A percentile compares a stretch with the other conserved stretches of the same genome.
phyloP scores from a whole-genome alignment of 768 basidiomycete genomes.

The Pleurotus tuber-regium region DNA sequence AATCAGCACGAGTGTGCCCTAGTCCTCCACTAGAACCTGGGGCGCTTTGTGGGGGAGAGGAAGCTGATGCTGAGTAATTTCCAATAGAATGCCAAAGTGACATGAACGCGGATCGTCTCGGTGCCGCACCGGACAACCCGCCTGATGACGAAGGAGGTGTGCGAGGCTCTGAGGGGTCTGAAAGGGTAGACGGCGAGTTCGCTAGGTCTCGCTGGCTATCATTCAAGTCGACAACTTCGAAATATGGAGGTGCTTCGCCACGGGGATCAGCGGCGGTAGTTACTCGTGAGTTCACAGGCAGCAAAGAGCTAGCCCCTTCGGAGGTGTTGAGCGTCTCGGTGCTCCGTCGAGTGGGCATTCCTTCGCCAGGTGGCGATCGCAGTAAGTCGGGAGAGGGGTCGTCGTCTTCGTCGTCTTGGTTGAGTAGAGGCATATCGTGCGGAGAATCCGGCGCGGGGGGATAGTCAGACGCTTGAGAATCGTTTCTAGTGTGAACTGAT shows the following conservation, averaged over 20 bases:
- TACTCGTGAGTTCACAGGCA: conserved; percentile 19
- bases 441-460: conserved; percentile 37
- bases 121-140: neutral
- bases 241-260: conserved; percentile 70
- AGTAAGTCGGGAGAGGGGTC: conserved; percentile 20
- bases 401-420: conserved; percentile 21
- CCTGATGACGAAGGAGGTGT: neutral
- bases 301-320: conserved; percentile 28
- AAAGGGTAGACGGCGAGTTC: neutral
- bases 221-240: conserved; percentile 43
- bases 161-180: neutral
- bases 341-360: conserved; percentile 21
- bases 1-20: conserved; percentile 30
- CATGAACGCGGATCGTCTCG: conserved; percentile 6
- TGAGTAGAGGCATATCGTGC: conserved; percentile 40
- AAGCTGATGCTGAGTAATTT: neutral
- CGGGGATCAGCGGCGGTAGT: conserved; percentile 35
- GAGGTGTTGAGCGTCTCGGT: conserved; percentile 28
- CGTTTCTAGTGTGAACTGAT: conserved; percentile 26
- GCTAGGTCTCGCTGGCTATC: conserved; percentile 2
- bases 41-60: neutral
- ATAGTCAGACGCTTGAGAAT: conserved; percentile 31
- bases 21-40: neutral
- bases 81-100: conserved; percentile 8
- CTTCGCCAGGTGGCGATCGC: conserved; percentile 18